Evolutionary conservation across 805 yeast genomes (phyloP), one percentile per base, ranked within the genome.

Genomic region (Candida quercuum): DNA sequence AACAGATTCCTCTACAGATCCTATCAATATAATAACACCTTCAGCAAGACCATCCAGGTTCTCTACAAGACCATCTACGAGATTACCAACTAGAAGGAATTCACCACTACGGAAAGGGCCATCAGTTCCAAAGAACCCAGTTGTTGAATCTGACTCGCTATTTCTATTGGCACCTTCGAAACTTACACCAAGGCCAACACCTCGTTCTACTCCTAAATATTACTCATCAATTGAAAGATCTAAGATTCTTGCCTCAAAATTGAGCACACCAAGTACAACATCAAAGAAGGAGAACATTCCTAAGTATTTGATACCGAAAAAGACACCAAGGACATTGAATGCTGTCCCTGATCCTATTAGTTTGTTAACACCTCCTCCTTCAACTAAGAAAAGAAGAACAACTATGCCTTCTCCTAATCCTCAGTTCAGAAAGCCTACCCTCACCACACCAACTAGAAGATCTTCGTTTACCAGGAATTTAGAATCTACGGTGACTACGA

Each of bases 261-360:
- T n/a, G n/a, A n/a, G n/a, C n/a, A n/a, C n/a, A n/a, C n/a, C n/a
- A n/a, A n/a, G n/a, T n/a, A n/a, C n/a, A n/a, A n/a, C n/a, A n/a
- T n/a, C n/a, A n/a, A n/a, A n/a, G n/a, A 20, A 11, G 5, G 18
- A 20, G 17, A 14, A 2, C 5, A 10, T 12, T 12, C 27, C 29
- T 7, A 14, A 25, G 6, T 19, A 20, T 21, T 9, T 25, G 7
- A 22, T 32, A 9, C 26, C 34, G 3, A 21, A 22, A 14, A 15
- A 15, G 5, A n/a, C 24, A 15, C 20, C 30, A 25, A 26, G 6
- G 13, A 6, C n/a, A n/a, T 5, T 17, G 5, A 16, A 19, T 5
- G 27, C n/a, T n/a, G n/a, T 27, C 9, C 14, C 25, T 3, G 52
- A 48, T 37, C 51, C 51, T 9, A 15, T 47, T 5, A 38, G 35